These are phyloP conservation scores for Danielia oregonensis DNA, from an alignment of 805 yeast genomes.

Conservation along the genomic window DNA sequence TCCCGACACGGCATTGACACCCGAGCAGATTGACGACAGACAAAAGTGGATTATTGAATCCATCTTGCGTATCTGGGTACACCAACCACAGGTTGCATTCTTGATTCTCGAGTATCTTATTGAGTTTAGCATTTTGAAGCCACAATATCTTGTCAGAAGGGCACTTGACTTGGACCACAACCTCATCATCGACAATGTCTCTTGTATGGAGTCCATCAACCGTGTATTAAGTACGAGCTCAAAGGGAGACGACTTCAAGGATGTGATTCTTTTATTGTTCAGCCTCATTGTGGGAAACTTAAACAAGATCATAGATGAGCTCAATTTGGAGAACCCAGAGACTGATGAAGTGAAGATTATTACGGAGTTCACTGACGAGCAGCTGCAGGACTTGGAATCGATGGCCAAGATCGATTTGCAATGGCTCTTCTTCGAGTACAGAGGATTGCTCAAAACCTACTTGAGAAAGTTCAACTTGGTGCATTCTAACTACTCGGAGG, in stretches of 20 bases:
- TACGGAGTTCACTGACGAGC: constrained; percentile 25
- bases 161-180: constrained; percentile 25
- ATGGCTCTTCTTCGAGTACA: constrained; percentile 42
- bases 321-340: constrained; percentile 11
- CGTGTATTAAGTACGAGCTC: constrained; percentile 27
- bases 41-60: constrained; percentile 38
- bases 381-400: constrained; percentile 19
- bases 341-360: constrained; percentile 20
- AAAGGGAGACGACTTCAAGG: constrained; percentile 16
- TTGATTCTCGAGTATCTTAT: constrained; percentile 40
- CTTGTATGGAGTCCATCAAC: constrained; percentile 42
- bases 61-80: constrained; percentile 40
- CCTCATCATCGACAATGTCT: constrained; percentile 36
- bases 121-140: constrained; percentile 33
- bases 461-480: constrained; percentile 25
- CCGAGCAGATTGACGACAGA: constrained; percentile 22
- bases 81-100: constrained; percentile 44
- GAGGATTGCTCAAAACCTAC: constrained; percentile 38
- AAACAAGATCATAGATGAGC: constrained; percentile 20
- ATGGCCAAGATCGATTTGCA: constrained; percentile 29
- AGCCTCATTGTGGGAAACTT: constrained; percentile 27
- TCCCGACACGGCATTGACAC: constrained; percentile 22
- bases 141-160: constrained; percentile 25
- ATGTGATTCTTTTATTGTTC: constrained; percentile 19
- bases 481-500: constrained; percentile 12